Conservation (phyloP, 352 stramenopile species). For the Phytophthora constricta region DNA sequence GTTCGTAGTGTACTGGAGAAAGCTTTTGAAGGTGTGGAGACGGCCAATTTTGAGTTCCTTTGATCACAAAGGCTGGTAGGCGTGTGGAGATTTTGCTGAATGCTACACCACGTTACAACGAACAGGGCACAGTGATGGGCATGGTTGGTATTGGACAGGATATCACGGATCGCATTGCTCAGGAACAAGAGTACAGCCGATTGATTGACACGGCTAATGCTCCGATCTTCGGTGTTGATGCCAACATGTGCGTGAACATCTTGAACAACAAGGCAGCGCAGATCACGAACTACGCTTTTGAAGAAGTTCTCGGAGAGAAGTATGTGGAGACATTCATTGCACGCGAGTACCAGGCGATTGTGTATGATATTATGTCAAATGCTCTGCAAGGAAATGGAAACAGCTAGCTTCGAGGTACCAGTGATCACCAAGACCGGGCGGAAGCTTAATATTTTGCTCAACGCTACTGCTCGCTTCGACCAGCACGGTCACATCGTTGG, state of each 20-base stretch:
- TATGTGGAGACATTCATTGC: conserved; percentile 89
- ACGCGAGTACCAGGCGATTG: conserved; percentile 66
- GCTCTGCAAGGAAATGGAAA: conserved; percentile 62
- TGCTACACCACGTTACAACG: conserved; percentile 74
- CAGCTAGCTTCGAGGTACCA: conserved; percentile 81
- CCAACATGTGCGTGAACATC: conserved; percentile 62
- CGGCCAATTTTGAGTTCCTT: conserved; percentile 78
- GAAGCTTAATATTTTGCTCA: conserved; percentile 77
- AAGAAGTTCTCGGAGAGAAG: conserved; percentile 77
- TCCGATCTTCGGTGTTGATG: conserved; percentile 62
- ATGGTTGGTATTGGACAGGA: conserved; percentile 83
- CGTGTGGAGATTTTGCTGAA: conserved; percentile 84
- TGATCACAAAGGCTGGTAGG: conserved; percentile 74
- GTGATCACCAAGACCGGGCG: conserved; percentile 71
- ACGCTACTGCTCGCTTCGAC: conserved; percentile 77
- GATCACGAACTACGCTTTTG: conserved; percentile 70
- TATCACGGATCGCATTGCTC: conserved; percentile 61
- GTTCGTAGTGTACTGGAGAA: conserved; percentile 53
- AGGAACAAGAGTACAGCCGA: conserved; percentile 65
- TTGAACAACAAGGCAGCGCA: conserved; percentile 77
- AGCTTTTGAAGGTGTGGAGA: conserved; percentile 52
- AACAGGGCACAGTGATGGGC: conserved; percentile 72
- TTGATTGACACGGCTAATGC: conserved; percentile 63
- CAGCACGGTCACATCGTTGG: conserved; percentile 67
- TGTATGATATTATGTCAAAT: conserved; percentile 73